These are phyloP conservation scores for Grifola frondosa DNA, from an alignment of 1,284 basidiomycete genomes.

Conservation along the genomic window DNA sequence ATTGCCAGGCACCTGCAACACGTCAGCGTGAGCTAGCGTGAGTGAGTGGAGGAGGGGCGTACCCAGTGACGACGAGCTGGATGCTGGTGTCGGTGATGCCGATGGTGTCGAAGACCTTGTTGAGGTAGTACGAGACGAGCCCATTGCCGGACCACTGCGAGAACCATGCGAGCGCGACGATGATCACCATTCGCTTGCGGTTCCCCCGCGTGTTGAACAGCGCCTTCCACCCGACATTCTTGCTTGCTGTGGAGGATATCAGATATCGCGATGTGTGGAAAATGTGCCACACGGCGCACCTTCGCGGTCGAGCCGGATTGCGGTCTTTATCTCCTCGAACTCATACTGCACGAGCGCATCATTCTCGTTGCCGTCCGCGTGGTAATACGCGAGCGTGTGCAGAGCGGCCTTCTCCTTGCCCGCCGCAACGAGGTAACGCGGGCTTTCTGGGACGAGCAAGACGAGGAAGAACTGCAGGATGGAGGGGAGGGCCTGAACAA, in stretches of 20 bases:
- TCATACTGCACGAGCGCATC: constrained; percentile 74
- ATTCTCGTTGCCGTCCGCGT: constrained; percentile 67
- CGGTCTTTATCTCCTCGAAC: constrained; percentile 76
- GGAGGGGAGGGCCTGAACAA: constrained; percentile 63
- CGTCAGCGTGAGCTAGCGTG: too few relatives aligned
- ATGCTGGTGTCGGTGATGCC: constrained; percentile 63
- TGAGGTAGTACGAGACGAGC: constrained; percentile 75
- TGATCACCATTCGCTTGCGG: constrained; percentile 65
- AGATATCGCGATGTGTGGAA: not conserved
- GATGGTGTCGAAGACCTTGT: constrained; percentile 67
- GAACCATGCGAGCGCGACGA: constrained; percentile 70
- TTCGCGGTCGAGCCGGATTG: constrained; percentile 61
- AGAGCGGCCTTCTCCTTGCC: constrained; percentile 63
- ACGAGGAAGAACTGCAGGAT: constrained; percentile 59
- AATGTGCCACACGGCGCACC: constrained; percentile 22
- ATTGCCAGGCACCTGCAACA: constrained; percentile 68
- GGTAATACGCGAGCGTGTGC: constrained; percentile 67
- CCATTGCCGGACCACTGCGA: constrained; percentile 78
- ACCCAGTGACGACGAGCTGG: constrained; percentile 44
- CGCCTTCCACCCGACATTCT: constrained; percentile 60
- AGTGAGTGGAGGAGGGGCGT: too few relatives aligned
- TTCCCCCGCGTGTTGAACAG: constrained; percentile 62
- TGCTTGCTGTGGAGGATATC: constrained; percentile 26
- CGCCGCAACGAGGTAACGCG: constrained; percentile 68
- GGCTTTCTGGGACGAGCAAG: constrained; percentile 68